Conservation (phyloP, 2,329 filamentous ascomycete species). For the Diaporthe sp. region DNA sequence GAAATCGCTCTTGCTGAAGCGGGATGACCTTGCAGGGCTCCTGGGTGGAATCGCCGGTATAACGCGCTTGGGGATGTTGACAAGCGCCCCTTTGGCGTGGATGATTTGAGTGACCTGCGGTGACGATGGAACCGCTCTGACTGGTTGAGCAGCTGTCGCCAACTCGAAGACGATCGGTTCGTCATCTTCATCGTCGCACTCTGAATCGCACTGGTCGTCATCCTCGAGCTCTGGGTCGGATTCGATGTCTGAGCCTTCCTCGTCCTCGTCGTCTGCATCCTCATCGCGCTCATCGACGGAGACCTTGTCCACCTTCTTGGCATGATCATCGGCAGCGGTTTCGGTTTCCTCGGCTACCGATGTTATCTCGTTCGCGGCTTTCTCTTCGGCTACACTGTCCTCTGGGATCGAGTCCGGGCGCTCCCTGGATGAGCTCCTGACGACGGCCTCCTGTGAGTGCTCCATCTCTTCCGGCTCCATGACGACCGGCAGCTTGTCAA, state of each 20-base stretch:
- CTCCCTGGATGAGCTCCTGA: constrained; percentile 59
- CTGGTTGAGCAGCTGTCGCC: constrained; percentile 67
- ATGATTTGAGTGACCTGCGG: constrained; percentile 78
- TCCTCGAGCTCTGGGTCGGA: constrained; percentile 43
- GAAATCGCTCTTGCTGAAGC: constrained; percentile 69
- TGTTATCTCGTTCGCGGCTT: constrained; percentile 8
- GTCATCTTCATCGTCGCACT: constrained; percentile 69
- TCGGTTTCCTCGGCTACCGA: neutral
- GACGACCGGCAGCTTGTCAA: constrained; percentile 57
- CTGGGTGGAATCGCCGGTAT: constrained; percentile 83
- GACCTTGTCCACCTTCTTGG: constrained; percentile 42
- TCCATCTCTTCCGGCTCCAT: constrained; percentile 66
- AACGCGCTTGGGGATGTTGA: constrained; percentile 85
- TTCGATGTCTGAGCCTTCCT: constrained; percentile 45
- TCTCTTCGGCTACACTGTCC: constrained; percentile 21
- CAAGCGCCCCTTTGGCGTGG: constrained; percentile 80
- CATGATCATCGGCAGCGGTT: constrained; percentile 21
- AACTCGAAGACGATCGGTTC: constrained; percentile 80
- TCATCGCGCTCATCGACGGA: constrained; percentile 47
- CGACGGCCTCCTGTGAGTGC: constrained; percentile 70
- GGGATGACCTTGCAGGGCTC: constrained; percentile 76
- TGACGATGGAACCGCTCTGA: constrained; percentile 70
- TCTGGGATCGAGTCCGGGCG: constrained; percentile 29
- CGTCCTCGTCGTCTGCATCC: constrained; percentile 50
- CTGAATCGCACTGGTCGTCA: constrained; percentile 54